phyloP scores from a whole-genome alignment of 495 filamentous ascomycete species.

The Corynascus novoguineensis region DNA sequence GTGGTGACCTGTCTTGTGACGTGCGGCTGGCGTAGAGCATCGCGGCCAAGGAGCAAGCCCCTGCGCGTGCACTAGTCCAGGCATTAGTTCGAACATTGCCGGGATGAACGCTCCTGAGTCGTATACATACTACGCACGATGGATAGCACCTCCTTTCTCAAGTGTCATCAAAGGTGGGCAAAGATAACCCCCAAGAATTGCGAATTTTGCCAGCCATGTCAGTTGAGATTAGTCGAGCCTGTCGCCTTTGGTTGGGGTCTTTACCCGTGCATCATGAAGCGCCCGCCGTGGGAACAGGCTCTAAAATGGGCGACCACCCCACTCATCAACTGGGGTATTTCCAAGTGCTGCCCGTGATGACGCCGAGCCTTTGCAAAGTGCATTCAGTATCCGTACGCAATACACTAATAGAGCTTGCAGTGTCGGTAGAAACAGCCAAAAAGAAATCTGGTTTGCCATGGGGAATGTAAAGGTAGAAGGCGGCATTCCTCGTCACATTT shows the following conservation, averaged over 20 bases:
- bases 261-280: conserved; percentile 28
- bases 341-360: conserved; percentile 4
- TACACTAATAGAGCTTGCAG: no score
- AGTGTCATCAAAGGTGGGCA: not conserved
- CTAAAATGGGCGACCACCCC: conserved; percentile 15
- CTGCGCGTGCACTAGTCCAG: no score
- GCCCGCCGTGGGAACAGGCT: conserved; percentile 22
- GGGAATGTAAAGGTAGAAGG: not conserved
- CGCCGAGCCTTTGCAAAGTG: conserved; percentile 15
- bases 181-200: not conserved
- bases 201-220: not conserved
- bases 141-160: no score
- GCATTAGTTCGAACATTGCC: no score
- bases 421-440: no score
- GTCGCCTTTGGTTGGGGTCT: conserved; percentile 29
- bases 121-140: no score
- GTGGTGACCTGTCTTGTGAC: no score
- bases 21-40: no score
- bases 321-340: conserved; percentile 14
- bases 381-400: conserved; percentile 7
- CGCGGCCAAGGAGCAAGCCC: no score
- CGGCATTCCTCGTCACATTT: conserved; percentile 2
- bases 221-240: conserved; percentile 26
- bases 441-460: conserved; percentile 2
- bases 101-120: no score